Conservation (phyloP, 1,139 yeast species). For the Scheffersomyces insectosa region DNA sequence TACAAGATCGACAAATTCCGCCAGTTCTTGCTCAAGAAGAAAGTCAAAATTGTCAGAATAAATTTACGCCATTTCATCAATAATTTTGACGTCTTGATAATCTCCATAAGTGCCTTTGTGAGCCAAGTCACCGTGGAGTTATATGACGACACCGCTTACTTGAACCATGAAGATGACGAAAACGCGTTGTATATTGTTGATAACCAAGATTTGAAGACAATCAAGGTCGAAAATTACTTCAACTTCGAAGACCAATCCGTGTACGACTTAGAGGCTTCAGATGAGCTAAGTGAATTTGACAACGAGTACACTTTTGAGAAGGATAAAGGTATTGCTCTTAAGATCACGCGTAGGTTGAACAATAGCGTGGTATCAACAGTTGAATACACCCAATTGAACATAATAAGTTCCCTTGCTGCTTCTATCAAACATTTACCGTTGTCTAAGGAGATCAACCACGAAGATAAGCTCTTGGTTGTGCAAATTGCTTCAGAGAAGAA, state of each 20-base stretch:
- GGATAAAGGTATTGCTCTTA: slow-evolving; percentile 42
- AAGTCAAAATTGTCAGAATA: slow-evolving; percentile 19
- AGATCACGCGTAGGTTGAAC: slow-evolving; percentile 20
- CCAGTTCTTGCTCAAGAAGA: slow-evolving; percentile 12
- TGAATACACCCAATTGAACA: slow-evolving; percentile 57
- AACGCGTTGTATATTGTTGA: slow-evolving; percentile 7
- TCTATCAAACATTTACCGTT: slow-evolving; percentile 60
- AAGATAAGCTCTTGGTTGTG: slow-evolving; percentile 47
- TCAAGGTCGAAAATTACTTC: slow-evolving; percentile 2
- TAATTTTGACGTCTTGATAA: slow-evolving; percentile 20
- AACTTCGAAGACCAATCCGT: slow-evolving; percentile 5
- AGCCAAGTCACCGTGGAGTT: slow-evolving; percentile 26
- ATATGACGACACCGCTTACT: slow-evolving; percentile 17
- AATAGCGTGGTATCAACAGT: slow-evolving; percentile 24
- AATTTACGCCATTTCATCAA: slow-evolving; percentile 16
- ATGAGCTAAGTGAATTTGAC: slow-evolving; percentile 12
- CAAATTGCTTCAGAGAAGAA: slow-evolving; percentile 13
- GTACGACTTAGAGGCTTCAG: slow-evolving; percentile 2
- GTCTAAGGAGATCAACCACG: slow-evolving; percentile 34
- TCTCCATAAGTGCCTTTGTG: slow-evolving; percentile 31
- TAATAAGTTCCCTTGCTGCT: slow-evolving; percentile 65
- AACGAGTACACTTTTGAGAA: slow-evolving; percentile 34
- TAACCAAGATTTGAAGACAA: slow-evolving; percentile 5
- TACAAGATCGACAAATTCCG: slow-evolving; percentile 19
- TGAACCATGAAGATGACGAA: slow-evolving; percentile 2